These are phyloP conservation scores for Cystodermella granulosa DNA, from an alignment of 1,284 basidiomycete genomes.

Conservation along the genomic window DNA sequence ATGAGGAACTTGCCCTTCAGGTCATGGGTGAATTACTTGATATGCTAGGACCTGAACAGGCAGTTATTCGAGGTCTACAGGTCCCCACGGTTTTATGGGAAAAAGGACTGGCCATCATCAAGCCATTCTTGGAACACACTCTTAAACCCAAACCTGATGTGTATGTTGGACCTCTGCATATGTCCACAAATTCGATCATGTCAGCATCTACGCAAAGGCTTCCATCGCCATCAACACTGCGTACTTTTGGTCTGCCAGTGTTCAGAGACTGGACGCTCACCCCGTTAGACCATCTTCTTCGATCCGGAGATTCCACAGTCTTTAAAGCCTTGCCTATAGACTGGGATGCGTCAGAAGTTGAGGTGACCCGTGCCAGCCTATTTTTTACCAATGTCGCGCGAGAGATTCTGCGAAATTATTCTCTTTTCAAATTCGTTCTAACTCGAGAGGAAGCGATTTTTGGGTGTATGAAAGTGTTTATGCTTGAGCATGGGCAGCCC, in stretches of 20 bases:
- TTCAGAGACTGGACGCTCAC: conserved; percentile 67
- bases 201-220: conserved; percentile 52
- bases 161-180: conserved; percentile 45
- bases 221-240: conserved; percentile 37
- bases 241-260: conserved; percentile 58
- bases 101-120: conserved; percentile 46
- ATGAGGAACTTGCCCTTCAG: conserved; percentile 51
- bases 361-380: conserved; percentile 68
- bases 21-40: conserved; percentile 40
- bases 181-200: conserved; percentile 53
- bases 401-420: conserved; percentile 43
- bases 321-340: conserved; percentile 63
- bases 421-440: conserved; percentile 41
- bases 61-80: conserved; percentile 33
- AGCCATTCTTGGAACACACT: conserved; percentile 56
- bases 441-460: conserved; percentile 60
- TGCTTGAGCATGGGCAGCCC: conserved; percentile 78
- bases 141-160: conserved; percentile 38
- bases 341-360: conserved; percentile 80
- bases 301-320: conserved; percentile 70
- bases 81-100: conserved; percentile 48
- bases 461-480: conserved; percentile 87
- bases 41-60: conserved; percentile 42
- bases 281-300: conserved; percentile 77
- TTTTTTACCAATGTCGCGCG: conserved; percentile 49